Base-by-base conservation (phyloP, 2,329 filamentous ascomycete genomes). In the Anthostomella pinea region DNA sequence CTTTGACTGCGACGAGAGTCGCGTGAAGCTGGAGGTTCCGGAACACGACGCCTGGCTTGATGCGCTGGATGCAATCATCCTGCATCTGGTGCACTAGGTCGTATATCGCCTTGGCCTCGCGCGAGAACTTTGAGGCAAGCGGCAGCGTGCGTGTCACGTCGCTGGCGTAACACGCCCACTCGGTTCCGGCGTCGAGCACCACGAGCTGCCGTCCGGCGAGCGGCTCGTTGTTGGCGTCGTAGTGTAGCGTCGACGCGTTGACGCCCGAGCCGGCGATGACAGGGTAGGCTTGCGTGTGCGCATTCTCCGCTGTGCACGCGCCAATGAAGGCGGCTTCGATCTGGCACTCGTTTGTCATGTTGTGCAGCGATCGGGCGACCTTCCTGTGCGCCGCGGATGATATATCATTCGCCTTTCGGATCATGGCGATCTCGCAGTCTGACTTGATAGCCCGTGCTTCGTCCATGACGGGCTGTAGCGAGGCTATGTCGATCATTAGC, bases 141-240 rank as follows among this genome's bases (percentile, higher is more conserved):
- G 91, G 91, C 48, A 96, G 80, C 0, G 90, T 93, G 23, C 91
- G 79, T 0, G 93, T 97, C 18, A 97, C 81, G 61, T 97, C 91
- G 39, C 85, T 86, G 19, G 88, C 88, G 60, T 98, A 97, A 51
- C 85, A 83, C 31, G 81, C 67, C 64, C 81, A 95, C 63, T 97
- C 91, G 48, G 82, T 85, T 3, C 88, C 90, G 2, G 91, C 90
- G 58, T 98, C 91, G 4, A 98, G 70, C 14, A 94, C 81, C 20
- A 97, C 68, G 19, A 90, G 73, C 54, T 90, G 79, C 39, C 82
- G 76, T 17, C 82, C 79, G 3, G 67, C 66, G 13, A 97, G 75
- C 1, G 80, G 65, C 51, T 85, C 75, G 53, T 94, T 74, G 58
- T 98, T 97, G 35, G 75, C 78, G 27, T 77, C 75, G 61, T 98